A percentile compares a stretch with the other conserved stretches of the same genome.
Evolutionary conservation across 208 protist species (phyloP).

Genomic region (Leishmania braziliensis): DNA sequence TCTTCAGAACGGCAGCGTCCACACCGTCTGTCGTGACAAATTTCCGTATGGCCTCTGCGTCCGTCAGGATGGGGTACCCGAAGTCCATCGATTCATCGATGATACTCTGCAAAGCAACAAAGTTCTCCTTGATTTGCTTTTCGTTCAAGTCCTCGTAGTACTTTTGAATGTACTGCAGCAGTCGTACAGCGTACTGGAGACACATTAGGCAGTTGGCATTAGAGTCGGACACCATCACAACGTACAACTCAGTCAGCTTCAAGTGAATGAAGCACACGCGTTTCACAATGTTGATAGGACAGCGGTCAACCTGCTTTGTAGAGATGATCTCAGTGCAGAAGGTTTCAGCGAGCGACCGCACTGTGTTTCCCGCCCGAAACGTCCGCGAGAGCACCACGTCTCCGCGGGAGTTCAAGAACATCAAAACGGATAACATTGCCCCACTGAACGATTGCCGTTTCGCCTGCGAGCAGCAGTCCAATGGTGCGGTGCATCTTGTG

Average conservation of each 20-base stretch:
- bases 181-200: slow-evolving; percentile 82
- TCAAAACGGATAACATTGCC: slow-evolving; percentile 79
- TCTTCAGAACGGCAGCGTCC: slow-evolving; percentile 52
- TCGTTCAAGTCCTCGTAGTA: slow-evolving; percentile 95
- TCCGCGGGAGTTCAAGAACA: slow-evolving; percentile 90
- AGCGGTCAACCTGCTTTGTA: slow-evolving; percentile 65
- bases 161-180: slow-evolving; percentile 87
- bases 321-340: slow-evolving; percentile 90
- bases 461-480: neutral
- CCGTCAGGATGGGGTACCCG: slow-evolving; percentile 96
- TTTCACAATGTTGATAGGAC: slow-evolving; percentile 92
- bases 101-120: slow-evolving; percentile 96
- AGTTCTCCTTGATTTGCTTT: slow-evolving; percentile 95
- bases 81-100: slow-evolving; percentile 99
- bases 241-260: slow-evolving; percentile 88
- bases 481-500: neutral
- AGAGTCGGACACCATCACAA: slow-evolving; percentile 91
- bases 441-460: neutral
- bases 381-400: slow-evolving; percentile 86
- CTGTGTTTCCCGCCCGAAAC: slow-evolving; percentile 79
- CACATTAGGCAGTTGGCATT: slow-evolving; percentile 93
- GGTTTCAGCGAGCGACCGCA: slow-evolving; percentile 79
- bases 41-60: slow-evolving; percentile 86
- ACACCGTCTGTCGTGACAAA: slow-evolving; percentile 89
- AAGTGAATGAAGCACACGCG: slow-evolving; percentile 92